Conservation (phyloP, 2,329 filamentous ascomycete species). For the Dothistroma septosporum region DNA sequence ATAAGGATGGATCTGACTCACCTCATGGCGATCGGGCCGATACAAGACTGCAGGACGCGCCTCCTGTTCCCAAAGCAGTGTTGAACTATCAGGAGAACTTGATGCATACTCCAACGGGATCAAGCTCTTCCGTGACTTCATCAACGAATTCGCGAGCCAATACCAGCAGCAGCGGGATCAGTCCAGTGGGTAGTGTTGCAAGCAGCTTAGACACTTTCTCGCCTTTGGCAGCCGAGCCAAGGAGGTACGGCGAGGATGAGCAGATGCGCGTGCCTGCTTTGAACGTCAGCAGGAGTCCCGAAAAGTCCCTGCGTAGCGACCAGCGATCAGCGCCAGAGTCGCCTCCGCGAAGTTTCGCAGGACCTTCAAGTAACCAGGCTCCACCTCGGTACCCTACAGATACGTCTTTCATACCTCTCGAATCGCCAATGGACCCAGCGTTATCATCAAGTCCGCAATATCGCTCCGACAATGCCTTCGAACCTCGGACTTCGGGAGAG, state of each 20-base stretch:
- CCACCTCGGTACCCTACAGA: slow-evolving; percentile 8
- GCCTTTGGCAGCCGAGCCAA: slow-evolving; percentile 13
- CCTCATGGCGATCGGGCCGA: slow-evolving; percentile 19
- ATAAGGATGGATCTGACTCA: not conserved
- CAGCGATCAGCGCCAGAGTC: slow-evolving; percentile 25
- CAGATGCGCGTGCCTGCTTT: slow-evolving; percentile 24
- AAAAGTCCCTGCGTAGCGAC: slow-evolving; percentile 27
- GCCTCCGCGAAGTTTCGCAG: slow-evolving; percentile 20
- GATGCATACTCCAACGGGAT: slow-evolving; percentile 30
- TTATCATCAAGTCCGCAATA: slow-evolving; percentile 17
- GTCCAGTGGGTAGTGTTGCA: slow-evolving; percentile 30
- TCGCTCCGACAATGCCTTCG: slow-evolving; percentile 7
- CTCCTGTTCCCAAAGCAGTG: slow-evolving; percentile 32
- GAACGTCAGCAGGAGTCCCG: slow-evolving; percentile 19
- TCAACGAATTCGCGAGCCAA: slow-evolving; percentile 21
- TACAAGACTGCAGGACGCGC: slow-evolving; percentile 29
- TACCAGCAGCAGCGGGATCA: slow-evolving; percentile 30
- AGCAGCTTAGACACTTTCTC: slow-evolving; percentile 33
- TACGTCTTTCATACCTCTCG: slow-evolving; percentile 15
- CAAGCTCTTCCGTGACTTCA: slow-evolving; percentile 30
- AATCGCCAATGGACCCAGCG: slow-evolving; percentile 35
- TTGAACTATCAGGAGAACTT: slow-evolving; percentile 26
- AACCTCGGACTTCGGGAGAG: slow-evolving; percentile 15
- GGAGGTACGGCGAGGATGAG: slow-evolving; percentile 25
- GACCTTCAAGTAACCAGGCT: slow-evolving; percentile 13